Base-by-base conservation (phyloP, 139 green algal species). In the Ulvella scutata region DNA sequence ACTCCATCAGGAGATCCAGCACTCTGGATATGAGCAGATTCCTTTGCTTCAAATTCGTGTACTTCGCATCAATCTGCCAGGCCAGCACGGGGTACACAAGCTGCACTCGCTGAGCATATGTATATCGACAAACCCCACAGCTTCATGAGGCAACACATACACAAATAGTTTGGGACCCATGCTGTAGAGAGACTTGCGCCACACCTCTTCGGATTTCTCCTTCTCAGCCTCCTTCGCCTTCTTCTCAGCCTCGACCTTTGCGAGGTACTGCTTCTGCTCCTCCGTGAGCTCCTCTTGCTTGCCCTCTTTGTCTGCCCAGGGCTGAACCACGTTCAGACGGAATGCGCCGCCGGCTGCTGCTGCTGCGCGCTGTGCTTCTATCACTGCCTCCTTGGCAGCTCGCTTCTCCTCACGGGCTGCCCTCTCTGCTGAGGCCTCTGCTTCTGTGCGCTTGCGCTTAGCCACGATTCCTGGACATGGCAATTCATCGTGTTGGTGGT, bases 221-320 rank as follows among this genome's bases (percentile, higher is more conserved):
- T 82, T 43, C 21, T 80, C 82, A 17, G 79, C 80, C 6, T 77
- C 82, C 29, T 76, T 76, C 33, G 77, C 85, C 79, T 88, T 75
- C 73, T 90, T 86, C 61, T 84, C 82, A 4, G 79, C 84, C 72
- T 90, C 82, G 38, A 80, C 43, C 85, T 90, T 82, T 40, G 88
- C 87, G 39, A 94, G 84, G 82, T 88, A 94, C 72, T 85, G 91
- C 78, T 88, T 87, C 81, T 97, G 91, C 83, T 97, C 93, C 61
- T 94, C 92, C 3, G 88, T 95, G 13, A 93, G 87, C 75, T 88
- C 82, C 39, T 79, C 74, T 21, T 82, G 75, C 74, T 79, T 75
- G 2, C 75, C 80, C 43, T 87, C 78, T 83, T 93, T 93, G 38
- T 84, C 84, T 0, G 90, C 88, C 91, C 91, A 97, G 2, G 91